Evolutionary conservation across 2,329 filamentous ascomycete species (phyloP).

Genomic region (Colletotrichum eleusines): DNA sequence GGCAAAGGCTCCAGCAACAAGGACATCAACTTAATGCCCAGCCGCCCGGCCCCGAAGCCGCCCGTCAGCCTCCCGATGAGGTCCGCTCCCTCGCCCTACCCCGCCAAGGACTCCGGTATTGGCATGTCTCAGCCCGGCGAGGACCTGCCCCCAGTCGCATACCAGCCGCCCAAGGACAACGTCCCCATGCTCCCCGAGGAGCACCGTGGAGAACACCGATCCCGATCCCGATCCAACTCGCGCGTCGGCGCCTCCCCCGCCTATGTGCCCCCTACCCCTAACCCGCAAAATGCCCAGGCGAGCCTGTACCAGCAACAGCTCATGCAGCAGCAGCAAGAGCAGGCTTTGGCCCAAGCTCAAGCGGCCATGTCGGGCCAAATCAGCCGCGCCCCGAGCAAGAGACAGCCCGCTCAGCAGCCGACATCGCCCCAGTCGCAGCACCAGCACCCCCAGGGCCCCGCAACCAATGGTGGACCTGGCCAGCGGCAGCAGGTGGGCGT

Average conservation of each 20-base stretch:
- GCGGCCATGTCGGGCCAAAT: slow-evolving; percentile 80
- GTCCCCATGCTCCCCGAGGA: slow-evolving; percentile 74
- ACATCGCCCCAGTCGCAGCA: slow-evolving; percentile 64
- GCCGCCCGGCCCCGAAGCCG: slow-evolving; percentile 88
- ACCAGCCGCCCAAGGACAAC: slow-evolving; percentile 64
- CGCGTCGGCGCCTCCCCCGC: slow-evolving; percentile 66
- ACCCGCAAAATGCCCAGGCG: slow-evolving; percentile 56
- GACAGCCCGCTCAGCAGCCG: slow-evolving; percentile 66
- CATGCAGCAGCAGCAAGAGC: slow-evolving; percentile 86
- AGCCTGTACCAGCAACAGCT: slow-evolving; percentile 71
- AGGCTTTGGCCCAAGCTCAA: slow-evolving; percentile 83
- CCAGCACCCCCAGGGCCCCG: slow-evolving; percentile 40
- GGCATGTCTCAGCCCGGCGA: slow-evolving; percentile 69
- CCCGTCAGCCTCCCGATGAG: slow-evolving; percentile 73
- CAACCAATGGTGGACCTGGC: slow-evolving; percentile 49
- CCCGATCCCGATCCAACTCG: slow-evolving; percentile 76
- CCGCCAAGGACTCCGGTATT: slow-evolving; percentile 72
- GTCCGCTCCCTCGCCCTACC: slow-evolving; percentile 67
- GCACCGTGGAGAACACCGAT: slow-evolving; percentile 64
- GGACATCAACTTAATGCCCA: slow-evolving; percentile 77
- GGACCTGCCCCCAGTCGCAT: slow-evolving; percentile 62
- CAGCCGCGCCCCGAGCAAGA: slow-evolving; percentile 80
- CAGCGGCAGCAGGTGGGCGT: slow-evolving; percentile 53
- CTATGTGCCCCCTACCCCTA: slow-evolving; percentile 61
- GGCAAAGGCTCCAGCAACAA: slow-evolving; percentile 59